A percentile compares a stretch with the other conserved stretches of the same genome.
These are phyloP conservation scores for Diospyros lotus DNA, from an alignment of 148 eudicot genomes.

Conservation along the genomic window DNA sequence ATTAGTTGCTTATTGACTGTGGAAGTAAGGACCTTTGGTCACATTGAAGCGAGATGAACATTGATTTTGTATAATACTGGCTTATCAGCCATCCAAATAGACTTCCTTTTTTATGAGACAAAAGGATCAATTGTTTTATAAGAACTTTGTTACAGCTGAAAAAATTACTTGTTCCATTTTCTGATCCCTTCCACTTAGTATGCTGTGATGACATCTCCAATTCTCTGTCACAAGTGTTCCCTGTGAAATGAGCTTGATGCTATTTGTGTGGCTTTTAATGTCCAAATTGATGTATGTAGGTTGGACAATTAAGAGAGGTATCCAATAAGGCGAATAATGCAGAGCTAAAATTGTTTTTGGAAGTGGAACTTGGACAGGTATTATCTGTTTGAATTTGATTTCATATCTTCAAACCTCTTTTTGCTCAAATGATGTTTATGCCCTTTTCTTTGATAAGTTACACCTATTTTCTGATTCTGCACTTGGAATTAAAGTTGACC, in stretches of 20 bases:
- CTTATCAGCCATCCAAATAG: too few relatives aligned
- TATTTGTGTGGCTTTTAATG: background rate
- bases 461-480: background rate
- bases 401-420: background rate
- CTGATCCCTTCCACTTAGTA: background rate
- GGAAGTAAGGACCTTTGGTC: too few relatives aligned
- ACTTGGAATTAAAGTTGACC: conserved; percentile 2
- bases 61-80: too few relatives aligned
- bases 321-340: conserved; percentile 71
- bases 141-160: background rate
- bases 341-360: conserved; percentile 85
- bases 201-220: background rate
- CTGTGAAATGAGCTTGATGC: background rate
- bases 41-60: too few relatives aligned
- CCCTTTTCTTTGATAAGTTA: background rate
- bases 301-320: conserved; percentile 79
- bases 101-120: too few relatives aligned
- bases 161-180: background rate
- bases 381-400: conserved; percentile 8
- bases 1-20: too few relatives aligned
- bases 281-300: conserved; percentile 33
- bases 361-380: conserved; percentile 78
- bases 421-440: conserved; percentile 5
- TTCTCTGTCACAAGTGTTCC: background rate
- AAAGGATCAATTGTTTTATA: background rate